Evolutionary conservation across 2,329 filamentous ascomycete genomes (phyloP).

Genomic region (Fusarium ramigenum): DNA sequence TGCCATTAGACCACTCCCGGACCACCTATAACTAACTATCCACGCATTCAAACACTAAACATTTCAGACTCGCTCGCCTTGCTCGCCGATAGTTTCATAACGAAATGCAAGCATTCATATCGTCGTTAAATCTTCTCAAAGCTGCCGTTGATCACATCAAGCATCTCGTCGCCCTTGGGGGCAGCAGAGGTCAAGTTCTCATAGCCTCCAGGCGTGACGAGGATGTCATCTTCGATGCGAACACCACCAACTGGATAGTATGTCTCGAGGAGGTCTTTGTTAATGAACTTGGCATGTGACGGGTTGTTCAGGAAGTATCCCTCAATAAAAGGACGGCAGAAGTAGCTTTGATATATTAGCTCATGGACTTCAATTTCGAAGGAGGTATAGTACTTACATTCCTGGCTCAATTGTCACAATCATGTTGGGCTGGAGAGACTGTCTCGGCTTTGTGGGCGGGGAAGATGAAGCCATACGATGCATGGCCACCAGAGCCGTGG

Average conservation of each 20-base stretch:
- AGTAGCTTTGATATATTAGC: constrained; percentile 64
- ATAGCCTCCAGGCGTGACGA: constrained; percentile 79
- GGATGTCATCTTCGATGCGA: constrained; percentile 89
- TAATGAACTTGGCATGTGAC: constrained; percentile 70
- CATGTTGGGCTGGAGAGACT: constrained; percentile 67
- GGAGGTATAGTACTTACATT: constrained; percentile 55
- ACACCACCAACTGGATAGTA: constrained; percentile 88
- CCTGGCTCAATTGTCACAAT: constrained; percentile 85
- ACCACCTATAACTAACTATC: background rate
- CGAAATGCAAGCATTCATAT: background rate
- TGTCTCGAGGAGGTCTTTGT: constrained; percentile 69
- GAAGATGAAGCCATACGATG: constrained; percentile 35
- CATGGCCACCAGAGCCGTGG: constrained; percentile 48
- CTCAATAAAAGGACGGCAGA: constrained; percentile 77
- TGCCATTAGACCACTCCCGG: background rate
- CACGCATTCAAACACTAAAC: constrained; percentile 1
- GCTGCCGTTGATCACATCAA: constrained; percentile 65
- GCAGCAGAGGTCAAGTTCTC: constrained; percentile 82
- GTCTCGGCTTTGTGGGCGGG: constrained; percentile 46
- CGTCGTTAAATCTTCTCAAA: constrained; percentile 38
- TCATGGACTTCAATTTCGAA: background rate
- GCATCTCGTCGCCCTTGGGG: constrained; percentile 77
- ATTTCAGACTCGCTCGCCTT: background rate
- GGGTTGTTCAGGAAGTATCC: constrained; percentile 70
- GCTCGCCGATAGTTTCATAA: background rate